Base-by-base conservation (phyloP, 768 basidiomycete species). In the Strobilomyces echinocephalus region DNA sequence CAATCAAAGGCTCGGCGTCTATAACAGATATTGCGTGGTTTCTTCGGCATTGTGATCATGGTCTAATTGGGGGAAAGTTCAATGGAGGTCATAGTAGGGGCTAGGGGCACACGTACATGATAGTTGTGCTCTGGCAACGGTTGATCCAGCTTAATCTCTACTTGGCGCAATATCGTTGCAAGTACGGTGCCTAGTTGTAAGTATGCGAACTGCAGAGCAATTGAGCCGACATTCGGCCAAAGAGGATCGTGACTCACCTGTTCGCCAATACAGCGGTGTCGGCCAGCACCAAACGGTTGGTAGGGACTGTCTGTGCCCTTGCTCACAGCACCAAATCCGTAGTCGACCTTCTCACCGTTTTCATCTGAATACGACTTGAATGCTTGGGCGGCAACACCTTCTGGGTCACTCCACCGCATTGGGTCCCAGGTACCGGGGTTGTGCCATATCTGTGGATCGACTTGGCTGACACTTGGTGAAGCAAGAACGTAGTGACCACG, bases 231-330 rank as follows among this genome's bases (percentile, higher is more conserved):
- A 26, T 49, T 36, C 31, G 48, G 4, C 21, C 21, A 49, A 16
- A 16, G 49, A 34, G 15, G 2, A 14, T 44, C 15, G 2, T 11
- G 26, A 70, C 76, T 42, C 43, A 84, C 85, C 74, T 86, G 88
- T 73, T 95, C 93, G 58, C 93, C 91, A 56, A 97, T 95, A 70
- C 91, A 98, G 59, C 95, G 79, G 74, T 97, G 95, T 63, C 90
- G 80, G 28, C 97, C 97, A 48, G 97, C 95, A 57, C 97, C 97
- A 63, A 99, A 99, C 2, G 97, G 97, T 68, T 97, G 91, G 69
- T 98, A 97, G 46, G 91, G 92, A 61, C 87, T 91, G 53, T 95
- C 91, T 7, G 95, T 97, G 46, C 95, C 95, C 74, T 97, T 97
- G 75, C 87, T 91, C 48, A 99, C 89, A 55, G 85, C 82, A 49